These are phyloP conservation scores for Lagenidium sp. DNA, from an alignment of 352 stramenopile genomes.

Conservation along the genomic window DNA sequence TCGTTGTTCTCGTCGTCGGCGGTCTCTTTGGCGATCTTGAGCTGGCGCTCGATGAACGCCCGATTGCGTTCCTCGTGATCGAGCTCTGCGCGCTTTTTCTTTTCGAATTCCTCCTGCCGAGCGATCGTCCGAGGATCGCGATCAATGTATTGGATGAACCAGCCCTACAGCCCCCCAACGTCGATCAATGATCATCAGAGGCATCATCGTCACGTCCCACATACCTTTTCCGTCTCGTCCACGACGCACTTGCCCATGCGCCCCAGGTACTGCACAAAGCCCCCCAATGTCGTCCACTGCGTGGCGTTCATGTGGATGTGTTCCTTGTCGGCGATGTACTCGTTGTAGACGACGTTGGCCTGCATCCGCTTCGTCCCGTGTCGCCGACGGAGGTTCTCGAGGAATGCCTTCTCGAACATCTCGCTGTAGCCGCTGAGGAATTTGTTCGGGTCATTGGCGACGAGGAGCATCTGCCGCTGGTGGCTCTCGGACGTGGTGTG, in stretches of 20 bases:
- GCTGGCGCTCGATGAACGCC: slow-evolving; percentile 63
- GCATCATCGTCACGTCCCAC: too few relatives aligned
- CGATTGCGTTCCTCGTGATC: slow-evolving; percentile 85
- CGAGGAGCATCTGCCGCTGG: slow-evolving; percentile 98
- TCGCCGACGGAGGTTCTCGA: slow-evolving; percentile 91
- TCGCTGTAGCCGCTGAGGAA: slow-evolving; percentile 92
- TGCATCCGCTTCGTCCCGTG: slow-evolving; percentile 96
- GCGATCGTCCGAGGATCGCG: slow-evolving; percentile 88
- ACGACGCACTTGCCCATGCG: slow-evolving; percentile 95
- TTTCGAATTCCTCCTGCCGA: slow-evolving; percentile 78
- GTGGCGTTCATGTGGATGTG: slow-evolving; percentile 99
- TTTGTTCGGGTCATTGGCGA: slow-evolving; percentile 92
- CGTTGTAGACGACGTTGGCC: slow-evolving; percentile 98
- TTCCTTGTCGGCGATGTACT: slow-evolving; percentile 98
- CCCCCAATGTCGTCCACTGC: slow-evolving; percentile 94
- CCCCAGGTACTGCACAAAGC: slow-evolving; percentile 98
- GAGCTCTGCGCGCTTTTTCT: slow-evolving; percentile 84
- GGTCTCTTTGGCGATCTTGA: slow-evolving; percentile 48
- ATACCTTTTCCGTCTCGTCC: slow-evolving; percentile 95
- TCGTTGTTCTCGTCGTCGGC: slow-evolving; percentile 9
- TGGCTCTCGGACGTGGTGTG: slow-evolving; percentile 97
- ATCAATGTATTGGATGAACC: slow-evolving; percentile 96
- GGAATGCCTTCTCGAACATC: slow-evolving; percentile 93
- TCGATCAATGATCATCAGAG: too few relatives aligned
- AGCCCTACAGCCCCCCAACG: slow-evolving; percentile 81